Conservation (phyloP, 2,329 filamentous ascomycete species). For the Botrytis galanthina region DNA sequence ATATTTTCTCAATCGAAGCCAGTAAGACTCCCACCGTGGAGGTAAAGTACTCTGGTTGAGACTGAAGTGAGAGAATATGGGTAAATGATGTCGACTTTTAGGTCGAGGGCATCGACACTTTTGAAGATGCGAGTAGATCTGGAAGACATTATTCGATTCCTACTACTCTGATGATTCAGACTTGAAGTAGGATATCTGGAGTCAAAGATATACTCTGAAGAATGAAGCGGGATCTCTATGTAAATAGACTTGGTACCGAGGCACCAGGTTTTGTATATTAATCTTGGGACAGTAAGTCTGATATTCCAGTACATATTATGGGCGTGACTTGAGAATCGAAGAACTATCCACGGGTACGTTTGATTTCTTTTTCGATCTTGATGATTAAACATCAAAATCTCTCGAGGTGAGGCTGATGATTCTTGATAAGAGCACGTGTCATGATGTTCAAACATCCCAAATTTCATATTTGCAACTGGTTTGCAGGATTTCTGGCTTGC, state of each 20-base stretch:
- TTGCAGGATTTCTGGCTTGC: neutral
- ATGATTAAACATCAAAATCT: neutral
- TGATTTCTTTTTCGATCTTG: neutral
- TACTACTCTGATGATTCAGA: too few relatives aligned
- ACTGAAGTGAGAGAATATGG: neutral
- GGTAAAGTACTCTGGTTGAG: neutral
- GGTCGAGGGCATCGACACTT: neutral
- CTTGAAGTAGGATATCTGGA: neutral
- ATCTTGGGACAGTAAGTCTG: too few relatives aligned
- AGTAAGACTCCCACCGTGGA: neutral
- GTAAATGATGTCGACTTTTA: neutral
- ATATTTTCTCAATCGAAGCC: neutral
- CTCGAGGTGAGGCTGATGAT: neutral
- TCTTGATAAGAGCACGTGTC: neutral
- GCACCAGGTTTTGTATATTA: neutral
- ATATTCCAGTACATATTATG: too few relatives aligned
- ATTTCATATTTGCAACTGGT: neutral
- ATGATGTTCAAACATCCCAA: neutral
- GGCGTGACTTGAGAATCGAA: neutral
- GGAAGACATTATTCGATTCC: neutral
- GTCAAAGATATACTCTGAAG: neutral
- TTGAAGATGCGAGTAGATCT: neutral
- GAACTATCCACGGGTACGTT: fast-evolving
- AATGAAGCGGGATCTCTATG: neutral
- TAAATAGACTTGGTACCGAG: neutral